These are phyloP conservation scores for Pseudogymnoascus sp. DNA, from an alignment of 2,329 filamentous ascomycete genomes.

Conservation along the genomic window DNA sequence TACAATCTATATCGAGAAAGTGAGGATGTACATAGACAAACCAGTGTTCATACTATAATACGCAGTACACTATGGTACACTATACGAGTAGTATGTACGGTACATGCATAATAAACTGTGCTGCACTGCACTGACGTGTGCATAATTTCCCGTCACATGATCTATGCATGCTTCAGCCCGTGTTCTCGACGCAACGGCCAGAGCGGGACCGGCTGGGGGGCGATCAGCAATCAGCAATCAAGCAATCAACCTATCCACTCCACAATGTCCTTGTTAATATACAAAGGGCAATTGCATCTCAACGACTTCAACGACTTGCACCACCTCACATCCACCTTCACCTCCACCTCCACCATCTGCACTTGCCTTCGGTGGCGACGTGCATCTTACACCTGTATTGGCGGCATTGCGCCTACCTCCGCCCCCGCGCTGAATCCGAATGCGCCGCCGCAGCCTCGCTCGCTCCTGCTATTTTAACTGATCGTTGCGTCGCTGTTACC, in stretches of 20 bases:
- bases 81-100: too few species aligned
- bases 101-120: neutral
- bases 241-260: neutral
- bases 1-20: neutral
- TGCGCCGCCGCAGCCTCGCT: neutral
- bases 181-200: neutral
- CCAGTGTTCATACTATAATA: neutral
- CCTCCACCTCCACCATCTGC: neutral
- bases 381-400: neutral
- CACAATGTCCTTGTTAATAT: neutral
- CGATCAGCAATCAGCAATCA: conserved; percentile 5
- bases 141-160: neutral
- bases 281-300: neutral
- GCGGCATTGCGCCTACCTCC: neutral
- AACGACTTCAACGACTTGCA: neutral
- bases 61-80: neutral
- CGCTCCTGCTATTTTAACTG: conserved; percentile 5
- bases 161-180: neutral
- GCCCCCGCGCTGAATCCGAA: neutral
- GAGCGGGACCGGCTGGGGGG: neutral
- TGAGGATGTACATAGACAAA: neutral
- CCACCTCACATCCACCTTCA: neutral
- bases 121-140: neutral
- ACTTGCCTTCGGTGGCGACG: conserved; percentile 3
- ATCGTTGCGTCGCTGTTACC: neutral